Evolutionary conservation across 1,284 basidiomycete species (phyloP).

Genomic region (Takashimella koratensis): DNA sequence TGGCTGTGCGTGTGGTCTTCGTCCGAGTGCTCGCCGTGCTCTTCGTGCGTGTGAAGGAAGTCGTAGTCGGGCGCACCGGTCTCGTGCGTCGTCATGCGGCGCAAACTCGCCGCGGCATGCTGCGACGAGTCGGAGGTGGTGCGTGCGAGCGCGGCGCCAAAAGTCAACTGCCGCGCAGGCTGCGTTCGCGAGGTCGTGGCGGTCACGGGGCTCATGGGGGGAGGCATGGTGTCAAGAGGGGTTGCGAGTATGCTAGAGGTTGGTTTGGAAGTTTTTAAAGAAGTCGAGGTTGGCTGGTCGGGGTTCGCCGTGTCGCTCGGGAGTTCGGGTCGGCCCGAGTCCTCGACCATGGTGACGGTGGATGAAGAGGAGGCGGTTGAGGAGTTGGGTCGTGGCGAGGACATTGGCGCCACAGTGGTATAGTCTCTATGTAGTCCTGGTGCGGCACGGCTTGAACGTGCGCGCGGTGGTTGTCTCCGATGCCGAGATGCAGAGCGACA

Average conservation of each 20-base stretch:
- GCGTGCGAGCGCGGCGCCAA: background rate
- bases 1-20: constrained; percentile 3
- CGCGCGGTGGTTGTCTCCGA: too few species aligned
- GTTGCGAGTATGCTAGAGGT: too few species aligned
- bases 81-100: constrained; percentile 39
- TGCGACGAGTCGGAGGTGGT: background rate
- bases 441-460: background rate
- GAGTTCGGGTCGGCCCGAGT: too few species aligned
- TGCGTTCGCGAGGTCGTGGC: background rate
- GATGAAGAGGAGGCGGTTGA: background rate
- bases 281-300: too few species aligned
- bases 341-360: background rate
- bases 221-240: too few species aligned
- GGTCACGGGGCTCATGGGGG: too few species aligned
- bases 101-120: constrained; percentile 3
- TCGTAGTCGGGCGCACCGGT: constrained; percentile 25
- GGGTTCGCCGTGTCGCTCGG: too few species aligned
- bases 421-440: background rate
- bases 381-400: background rate
- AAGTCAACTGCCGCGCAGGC: background rate
- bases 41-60: constrained; percentile 23
- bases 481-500: too few species aligned
- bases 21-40: constrained; percentile 20
- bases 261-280: too few species aligned
- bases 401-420: background rate